These are phyloP conservation scores for Botrytis cinerea DNA, from an alignment of 2,329 filamentous ascomycete genomes.

Conservation along the genomic window DNA sequence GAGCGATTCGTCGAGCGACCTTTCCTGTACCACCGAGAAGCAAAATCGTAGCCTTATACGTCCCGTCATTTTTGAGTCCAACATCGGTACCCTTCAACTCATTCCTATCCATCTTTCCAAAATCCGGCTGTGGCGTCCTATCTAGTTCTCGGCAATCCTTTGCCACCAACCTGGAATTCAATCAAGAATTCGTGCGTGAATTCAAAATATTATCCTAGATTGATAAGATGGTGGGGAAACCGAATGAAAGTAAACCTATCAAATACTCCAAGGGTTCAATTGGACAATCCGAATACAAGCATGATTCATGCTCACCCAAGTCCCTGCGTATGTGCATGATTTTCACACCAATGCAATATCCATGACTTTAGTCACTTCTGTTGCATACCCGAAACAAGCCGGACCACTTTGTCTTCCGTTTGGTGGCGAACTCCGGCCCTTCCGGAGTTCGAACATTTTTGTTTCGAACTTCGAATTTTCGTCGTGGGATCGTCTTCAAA, in stretches of 20 bases:
- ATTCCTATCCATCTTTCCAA: neutral
- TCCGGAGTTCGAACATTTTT: neutral
- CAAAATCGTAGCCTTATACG: neutral
- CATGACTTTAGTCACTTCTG: neutral
- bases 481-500: neutral
- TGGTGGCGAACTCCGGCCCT: conserved; percentile 3
- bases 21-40: conserved; percentile 51
- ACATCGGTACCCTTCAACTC: neutral
- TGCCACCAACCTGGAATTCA: neutral
- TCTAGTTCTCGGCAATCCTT: neutral
- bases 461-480: too few relatives aligned
- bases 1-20: conserved; percentile 46
- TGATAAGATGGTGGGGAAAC: neutral
- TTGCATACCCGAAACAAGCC: neutral
- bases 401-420: neutral
- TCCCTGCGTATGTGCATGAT: neutral
- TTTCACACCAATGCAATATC: neutral
- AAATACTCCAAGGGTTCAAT: neutral
- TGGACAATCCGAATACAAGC: neutral
- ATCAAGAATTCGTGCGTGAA: neutral
- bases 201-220: neutral
- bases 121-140: neutral
- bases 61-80: neutral
- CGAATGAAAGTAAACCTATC: neutral
- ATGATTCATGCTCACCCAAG: neutral